A percentile compares a stretch with the other conserved stretches of the same genome.
These are phyloP conservation scores for Erodium texanum DNA, from an alignment of 441 rosid genomes.

Conservation along the genomic window DNA sequence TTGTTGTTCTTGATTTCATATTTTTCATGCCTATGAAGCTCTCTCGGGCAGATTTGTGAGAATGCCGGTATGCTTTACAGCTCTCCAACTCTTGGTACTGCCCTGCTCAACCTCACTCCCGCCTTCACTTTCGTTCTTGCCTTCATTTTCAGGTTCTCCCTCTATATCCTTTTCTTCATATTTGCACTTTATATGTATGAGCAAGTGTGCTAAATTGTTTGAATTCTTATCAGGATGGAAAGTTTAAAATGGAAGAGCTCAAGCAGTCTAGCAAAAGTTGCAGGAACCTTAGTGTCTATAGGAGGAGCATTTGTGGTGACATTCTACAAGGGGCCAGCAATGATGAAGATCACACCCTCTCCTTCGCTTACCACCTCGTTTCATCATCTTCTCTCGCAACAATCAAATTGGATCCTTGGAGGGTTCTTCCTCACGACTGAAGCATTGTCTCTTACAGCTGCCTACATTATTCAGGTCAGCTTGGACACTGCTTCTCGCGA, in stretches of 20 bases:
- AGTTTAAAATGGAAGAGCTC: neutral
- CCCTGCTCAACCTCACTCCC: constrained; percentile 36
- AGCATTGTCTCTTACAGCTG: neutral
- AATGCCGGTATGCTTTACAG: constrained; percentile 38
- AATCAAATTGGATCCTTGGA: constrained; percentile 24
- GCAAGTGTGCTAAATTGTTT: neutral
- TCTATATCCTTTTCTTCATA: too few species aligned
- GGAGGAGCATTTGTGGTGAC: neutral
- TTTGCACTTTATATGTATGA: too few species aligned
- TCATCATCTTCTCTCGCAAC: too few species aligned
- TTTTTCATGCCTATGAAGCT: neutral
- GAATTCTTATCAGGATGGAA: neutral
- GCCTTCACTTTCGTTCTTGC: constrained; percentile 51
- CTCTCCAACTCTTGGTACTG: constrained; percentile 50
- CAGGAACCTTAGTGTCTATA: neutral
- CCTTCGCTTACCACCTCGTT: too few species aligned
- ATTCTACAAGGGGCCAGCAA: neutral
- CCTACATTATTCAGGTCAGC: neutral
- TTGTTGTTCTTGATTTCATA: too few species aligned
- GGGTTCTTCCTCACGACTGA: constrained; percentile 21
- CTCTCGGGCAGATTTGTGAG: constrained; percentile 22
- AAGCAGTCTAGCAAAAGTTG: neutral
- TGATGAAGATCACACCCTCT: neutral
- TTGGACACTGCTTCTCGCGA: too few species aligned
- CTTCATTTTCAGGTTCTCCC: constrained; percentile 40